phyloP scores from a whole-genome alignment of 441 rosid genomes.

The Populus hybrid region DNA sequence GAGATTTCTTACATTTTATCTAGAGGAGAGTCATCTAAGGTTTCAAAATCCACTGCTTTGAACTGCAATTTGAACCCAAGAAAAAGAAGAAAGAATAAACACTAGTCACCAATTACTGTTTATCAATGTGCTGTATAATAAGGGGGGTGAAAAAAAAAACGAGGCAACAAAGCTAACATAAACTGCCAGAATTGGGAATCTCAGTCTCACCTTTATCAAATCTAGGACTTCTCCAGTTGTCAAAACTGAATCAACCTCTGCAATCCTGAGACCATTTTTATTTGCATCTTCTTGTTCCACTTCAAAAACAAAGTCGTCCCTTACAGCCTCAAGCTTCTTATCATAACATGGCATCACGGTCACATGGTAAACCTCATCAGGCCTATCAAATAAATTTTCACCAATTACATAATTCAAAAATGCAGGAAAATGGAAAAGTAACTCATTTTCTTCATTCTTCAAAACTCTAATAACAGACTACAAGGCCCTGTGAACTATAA shows the following conservation, averaged over 20 bases:
- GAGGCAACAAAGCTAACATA: neutral
- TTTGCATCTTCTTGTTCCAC: conserved; percentile 31
- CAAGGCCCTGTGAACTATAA: neutral
- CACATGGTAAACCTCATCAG: conserved; percentile 79
- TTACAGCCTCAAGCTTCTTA: conserved; percentile 91
- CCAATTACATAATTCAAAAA: conserved; percentile 10
- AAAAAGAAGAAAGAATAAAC: conserved; percentile 1
- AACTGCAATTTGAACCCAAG: conserved; percentile 40
- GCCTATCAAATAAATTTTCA: conserved; percentile 42
- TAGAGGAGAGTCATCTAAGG: conserved; percentile 68
- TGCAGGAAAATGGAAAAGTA: neutral
- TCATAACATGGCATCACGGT: conserved; percentile 97
- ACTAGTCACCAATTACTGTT: neutral
- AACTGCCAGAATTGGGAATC: conserved; percentile 1
- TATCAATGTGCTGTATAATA: too few relatives aligned
- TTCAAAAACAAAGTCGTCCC: conserved; percentile 77
- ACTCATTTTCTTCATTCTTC: neutral
- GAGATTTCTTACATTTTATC: conserved; percentile 61
- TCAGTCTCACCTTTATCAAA: conserved; percentile 61
- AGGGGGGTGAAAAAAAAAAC: too few relatives aligned
- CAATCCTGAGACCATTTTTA: conserved; percentile 25
- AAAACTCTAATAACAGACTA: neutral
- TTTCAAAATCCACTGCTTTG: conserved; percentile 60
- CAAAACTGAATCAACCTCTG: conserved; percentile 91
- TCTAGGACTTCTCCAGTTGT: conserved; percentile 88